Base-by-base conservation (phyloP, 495 filamentous ascomycete species). In the Apiosordaria backusii region DNA sequence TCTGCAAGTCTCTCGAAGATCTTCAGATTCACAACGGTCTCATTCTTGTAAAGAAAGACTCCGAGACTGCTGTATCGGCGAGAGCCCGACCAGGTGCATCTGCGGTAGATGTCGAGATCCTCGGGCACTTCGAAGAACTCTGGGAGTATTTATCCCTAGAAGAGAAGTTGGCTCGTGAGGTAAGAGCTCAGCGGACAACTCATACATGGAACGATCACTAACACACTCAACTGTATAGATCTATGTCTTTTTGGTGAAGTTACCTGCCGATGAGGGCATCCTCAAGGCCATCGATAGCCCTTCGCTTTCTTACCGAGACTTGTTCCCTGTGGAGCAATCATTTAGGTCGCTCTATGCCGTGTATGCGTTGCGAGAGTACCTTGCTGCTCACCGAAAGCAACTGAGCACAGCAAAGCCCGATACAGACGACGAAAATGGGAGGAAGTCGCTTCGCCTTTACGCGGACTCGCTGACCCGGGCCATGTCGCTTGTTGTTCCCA, bases 51-150 rank as follows among this genome's bases (percentile, higher is more conserved):
- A 82, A 80, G 60, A 76, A 75, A 24, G 81, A 82, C 45, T 69
- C 74, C 16, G 78, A 80, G 19, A 53, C 67, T 13, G 71, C 72
- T 6, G 69, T 69, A 13, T 72, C 74, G 53, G 73, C 75, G 19
- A 72, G 72, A 29, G 67, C 77, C 57, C 76, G 75, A 29, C 75
- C 76, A 22, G 80, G 76, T 2, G 77, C 80, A n/a, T 82, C 82
- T 15, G 78, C 78, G 16, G 81, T 93, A 7, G 90, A 96, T 67
- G 79, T 82, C 16, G 91, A 93, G 67, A 87, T 98, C 22, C 77
- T 96, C 63, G 86, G 88, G 64, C 91, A 96, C 76, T 96, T 97
- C 73, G 86, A 92, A 62, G 87, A 93, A 63, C 77, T 99, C 9
- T 97, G 94, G 81, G 84, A 86, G 19, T 88, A 94, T 69, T 83